Evolutionary conservation across 768 basidiomycete genomes (phyloP).

Genomic region (Termitomyces sp.): DNA sequence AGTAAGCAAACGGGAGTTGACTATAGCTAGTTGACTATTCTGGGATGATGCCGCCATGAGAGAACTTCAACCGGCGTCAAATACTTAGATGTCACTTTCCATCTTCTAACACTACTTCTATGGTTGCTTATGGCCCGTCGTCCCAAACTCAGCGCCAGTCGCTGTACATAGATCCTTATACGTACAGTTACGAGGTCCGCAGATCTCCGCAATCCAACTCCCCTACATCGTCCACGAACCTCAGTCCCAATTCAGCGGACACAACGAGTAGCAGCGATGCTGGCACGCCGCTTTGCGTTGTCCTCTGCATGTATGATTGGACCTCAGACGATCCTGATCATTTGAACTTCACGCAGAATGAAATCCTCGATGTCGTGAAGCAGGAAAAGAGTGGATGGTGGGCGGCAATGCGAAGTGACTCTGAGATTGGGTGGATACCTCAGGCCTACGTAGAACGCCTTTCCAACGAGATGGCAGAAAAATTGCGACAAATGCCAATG

Average conservation of each 20-base stretch:
- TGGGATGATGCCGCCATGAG: constrained; percentile 3
- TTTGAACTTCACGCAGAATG: constrained; percentile 60
- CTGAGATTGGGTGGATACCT: constrained; percentile 74
- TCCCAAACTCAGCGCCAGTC: constrained; percentile 33
- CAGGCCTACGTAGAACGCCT: constrained; percentile 63
- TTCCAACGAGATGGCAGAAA: constrained; percentile 46
- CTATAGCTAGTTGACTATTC: not conserved
- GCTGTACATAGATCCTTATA: constrained; percentile 36
- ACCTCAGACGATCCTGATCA: constrained; percentile 56
- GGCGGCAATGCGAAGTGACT: constrained; percentile 60
- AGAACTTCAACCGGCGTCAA: not conserved
- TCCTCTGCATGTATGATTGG: constrained; percentile 69
- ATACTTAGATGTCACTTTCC: not conserved
- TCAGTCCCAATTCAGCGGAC: constrained; percentile 24
- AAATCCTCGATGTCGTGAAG: constrained; percentile 65
- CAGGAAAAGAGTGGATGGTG: constrained; percentile 78
- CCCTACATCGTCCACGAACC: constrained; percentile 29
- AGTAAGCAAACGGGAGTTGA: too few relatives aligned
- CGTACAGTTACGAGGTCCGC: constrained; percentile 25
- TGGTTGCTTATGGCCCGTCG: constrained; percentile 28
- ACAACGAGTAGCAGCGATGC: constrained; percentile 23
- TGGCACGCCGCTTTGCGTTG: constrained; percentile 43
- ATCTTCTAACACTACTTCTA: not conserved
- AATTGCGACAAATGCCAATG: constrained; percentile 38
- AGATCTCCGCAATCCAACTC: constrained; percentile 30